These are phyloP conservation scores for Umbelopsis sp. DNA, from an alignment of 192 early-diverging fungal genomes.

Conservation along the genomic window DNA sequence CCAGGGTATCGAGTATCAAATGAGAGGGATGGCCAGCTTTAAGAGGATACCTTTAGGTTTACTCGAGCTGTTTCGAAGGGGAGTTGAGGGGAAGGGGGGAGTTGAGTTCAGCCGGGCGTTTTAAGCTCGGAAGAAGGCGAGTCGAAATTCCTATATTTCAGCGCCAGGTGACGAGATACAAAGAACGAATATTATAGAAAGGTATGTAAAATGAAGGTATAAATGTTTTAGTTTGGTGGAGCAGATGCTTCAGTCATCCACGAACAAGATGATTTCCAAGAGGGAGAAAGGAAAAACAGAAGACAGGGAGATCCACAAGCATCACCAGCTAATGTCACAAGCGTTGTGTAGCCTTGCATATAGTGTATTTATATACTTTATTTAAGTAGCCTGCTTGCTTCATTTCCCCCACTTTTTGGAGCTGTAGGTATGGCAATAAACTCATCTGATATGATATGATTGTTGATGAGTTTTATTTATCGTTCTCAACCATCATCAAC, in stretches of 20 bases:
- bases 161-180: conserved; percentile 4
- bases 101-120: background rate
- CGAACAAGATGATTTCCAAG: conserved; percentile 15
- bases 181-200: conserved; percentile 22
- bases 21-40: conserved; percentile 18
- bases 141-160: background rate
- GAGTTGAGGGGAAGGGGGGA: conserved; percentile 13
- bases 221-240: background rate
- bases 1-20: background rate
- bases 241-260: conserved; percentile 23
- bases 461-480: too few species aligned
- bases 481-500: too few species aligned
- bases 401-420: background rate
- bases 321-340: background rate
- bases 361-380: background rate
- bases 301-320: conserved; percentile 11
- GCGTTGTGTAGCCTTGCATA: conserved; percentile 1
- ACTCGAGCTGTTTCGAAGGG: background rate
- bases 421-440: background rate
- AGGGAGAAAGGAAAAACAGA: conserved; percentile 7
- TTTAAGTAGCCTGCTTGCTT: background rate
- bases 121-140: background rate
- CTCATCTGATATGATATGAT: background rate
- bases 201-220: background rate
- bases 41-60: background rate